Conservation (phyloP, 2,329 filamentous ascomycete genomes). For the Colletotrichum sansevieriae region DNA sequence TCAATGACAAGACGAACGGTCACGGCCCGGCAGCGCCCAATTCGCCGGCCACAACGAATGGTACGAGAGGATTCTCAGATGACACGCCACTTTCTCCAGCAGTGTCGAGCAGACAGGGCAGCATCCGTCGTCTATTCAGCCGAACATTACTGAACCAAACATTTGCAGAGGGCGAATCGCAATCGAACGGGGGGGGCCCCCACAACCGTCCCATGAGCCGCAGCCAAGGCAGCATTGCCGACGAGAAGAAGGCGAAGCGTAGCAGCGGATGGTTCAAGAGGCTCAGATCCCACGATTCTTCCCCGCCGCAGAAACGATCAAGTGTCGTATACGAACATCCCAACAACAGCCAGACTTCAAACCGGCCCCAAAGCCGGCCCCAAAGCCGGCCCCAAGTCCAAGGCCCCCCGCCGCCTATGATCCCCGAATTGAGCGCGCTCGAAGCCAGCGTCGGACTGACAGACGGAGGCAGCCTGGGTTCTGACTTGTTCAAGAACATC, state of each 20-base stretch:
- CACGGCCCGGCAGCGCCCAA: conserved; percentile 41
- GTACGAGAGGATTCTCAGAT: conserved; percentile 64
- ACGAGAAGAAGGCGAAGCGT: conserved; percentile 68
- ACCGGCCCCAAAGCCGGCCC: conserved; percentile 45
- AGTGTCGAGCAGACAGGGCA: conserved; percentile 65
- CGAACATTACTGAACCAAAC: conserved; percentile 66
- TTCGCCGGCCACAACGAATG: conserved; percentile 47
- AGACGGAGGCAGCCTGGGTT: conserved; percentile 61
- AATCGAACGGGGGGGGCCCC: conserved; percentile 52
- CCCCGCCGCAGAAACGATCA: conserved; percentile 54
- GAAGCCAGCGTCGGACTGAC: conserved; percentile 61
- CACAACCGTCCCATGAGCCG: conserved; percentile 63
- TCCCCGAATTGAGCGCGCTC: conserved; percentile 68
- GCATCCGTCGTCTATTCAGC: conserved; percentile 70
- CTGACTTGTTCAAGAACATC: conserved; percentile 71
- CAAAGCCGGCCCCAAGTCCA: conserved; percentile 48
- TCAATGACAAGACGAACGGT: conserved; percentile 43
- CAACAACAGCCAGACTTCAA: conserved; percentile 43
- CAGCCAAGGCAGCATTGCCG: conserved; percentile 61
- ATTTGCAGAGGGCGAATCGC: conserved; percentile 63
- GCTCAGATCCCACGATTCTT: conserved; percentile 57
- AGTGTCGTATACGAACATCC: conserved; percentile 58
- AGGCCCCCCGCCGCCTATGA: conserved; percentile 71
- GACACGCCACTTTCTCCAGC: conserved; percentile 66
- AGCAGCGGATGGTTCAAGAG: conserved; percentile 71